phyloP scores from a whole-genome alignment of 257 asterid genomes.

The Petunia secreta region DNA sequence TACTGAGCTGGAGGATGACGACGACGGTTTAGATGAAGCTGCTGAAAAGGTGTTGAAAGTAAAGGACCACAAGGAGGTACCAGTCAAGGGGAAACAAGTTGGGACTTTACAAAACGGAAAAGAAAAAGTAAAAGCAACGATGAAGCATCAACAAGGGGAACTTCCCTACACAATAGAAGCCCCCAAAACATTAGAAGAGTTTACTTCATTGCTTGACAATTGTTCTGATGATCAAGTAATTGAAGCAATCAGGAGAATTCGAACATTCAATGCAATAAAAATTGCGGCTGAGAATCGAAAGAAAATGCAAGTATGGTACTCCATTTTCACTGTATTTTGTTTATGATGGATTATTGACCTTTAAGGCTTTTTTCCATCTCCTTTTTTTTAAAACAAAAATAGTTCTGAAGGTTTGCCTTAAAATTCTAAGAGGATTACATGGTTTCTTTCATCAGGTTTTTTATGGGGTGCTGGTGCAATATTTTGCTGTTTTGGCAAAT shows the following conservation, averaged over 20 bases:
- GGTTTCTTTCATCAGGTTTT: conserved; percentile 58
- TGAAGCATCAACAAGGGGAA: conserved; percentile 48
- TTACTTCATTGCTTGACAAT: conserved; percentile 63
- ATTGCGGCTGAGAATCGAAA: conserved; percentile 90
- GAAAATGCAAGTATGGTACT: conserved; percentile 82
- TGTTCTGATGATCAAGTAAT: conserved; percentile 77
- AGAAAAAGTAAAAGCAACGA: conserved; percentile 39
- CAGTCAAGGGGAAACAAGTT: conserved; percentile 39
- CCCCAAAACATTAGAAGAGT: conserved; percentile 80
- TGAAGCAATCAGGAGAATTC: conserved; percentile 89
- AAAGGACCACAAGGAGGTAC: conserved; percentile 35
- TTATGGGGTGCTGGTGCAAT: conserved; percentile 87
- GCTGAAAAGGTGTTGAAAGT: conserved; percentile 30
- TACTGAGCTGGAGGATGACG: conserved; percentile 55
- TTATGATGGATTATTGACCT: conserved; percentile 20
- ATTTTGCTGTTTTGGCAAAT: conserved; percentile 84
- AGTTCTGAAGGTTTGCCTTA: neutral
- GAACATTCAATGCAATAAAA: conserved; percentile 74
- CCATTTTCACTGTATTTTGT: conserved; percentile 27
- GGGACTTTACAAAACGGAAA: conserved; percentile 29
- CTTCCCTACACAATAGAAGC: conserved; percentile 98
- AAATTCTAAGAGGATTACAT: neutral
- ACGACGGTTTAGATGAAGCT: conserved; percentile 39
- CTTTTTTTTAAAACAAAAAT: neutral
- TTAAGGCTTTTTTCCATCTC: neutral